Percentiles rank a stretch among this genome's conserved stretches.
These are phyloP conservation scores for Digitaria exilis DNA, from an alignment of 202 grass and related monocot genomes.

Conservation along the genomic window DNA sequence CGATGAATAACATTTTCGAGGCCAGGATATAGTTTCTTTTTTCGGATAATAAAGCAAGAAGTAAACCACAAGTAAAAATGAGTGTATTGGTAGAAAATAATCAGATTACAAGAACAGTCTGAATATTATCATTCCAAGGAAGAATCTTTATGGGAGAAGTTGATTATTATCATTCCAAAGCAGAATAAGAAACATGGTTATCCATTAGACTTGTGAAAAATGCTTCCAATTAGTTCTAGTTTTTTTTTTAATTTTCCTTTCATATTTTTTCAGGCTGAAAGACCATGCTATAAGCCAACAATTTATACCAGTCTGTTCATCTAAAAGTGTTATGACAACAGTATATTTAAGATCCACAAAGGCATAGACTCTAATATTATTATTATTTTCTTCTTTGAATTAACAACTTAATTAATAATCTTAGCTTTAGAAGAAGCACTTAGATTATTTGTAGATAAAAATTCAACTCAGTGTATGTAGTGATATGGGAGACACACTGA, in stretches of 20 bases:
- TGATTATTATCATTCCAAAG: too few species aligned
- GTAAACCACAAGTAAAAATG: not conserved
- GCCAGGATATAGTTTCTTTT: not conserved
- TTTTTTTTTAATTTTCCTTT: not conserved
- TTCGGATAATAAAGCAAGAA: not conserved
- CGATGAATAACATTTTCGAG: not conserved
- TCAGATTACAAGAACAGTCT: not conserved
- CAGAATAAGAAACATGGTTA: not conserved
- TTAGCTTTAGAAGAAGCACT: not conserved
- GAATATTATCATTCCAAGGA: not conserved
- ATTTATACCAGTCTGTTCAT: not conserved
- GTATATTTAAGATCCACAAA: not conserved
- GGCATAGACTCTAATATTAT: not conserved
- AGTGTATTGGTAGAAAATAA: not conserved
- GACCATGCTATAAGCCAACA: not conserved
- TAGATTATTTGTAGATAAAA: not conserved
- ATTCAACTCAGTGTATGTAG: not conserved
- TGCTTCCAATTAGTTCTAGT: not conserved
- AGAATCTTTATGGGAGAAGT: not conserved
- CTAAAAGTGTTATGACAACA: not conserved
- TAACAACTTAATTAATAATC: not conserved
- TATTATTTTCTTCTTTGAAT: not conserved
- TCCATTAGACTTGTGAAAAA: not conserved
- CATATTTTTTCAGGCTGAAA: not conserved
- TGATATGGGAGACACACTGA: not conserved